A percentile compares a stretch with the other conserved stretches of the same genome.
These are phyloP conservation scores for Cyberlindnera amylophila DNA, from an alignment of 805 yeast species.

Conservation along the genomic window DNA sequence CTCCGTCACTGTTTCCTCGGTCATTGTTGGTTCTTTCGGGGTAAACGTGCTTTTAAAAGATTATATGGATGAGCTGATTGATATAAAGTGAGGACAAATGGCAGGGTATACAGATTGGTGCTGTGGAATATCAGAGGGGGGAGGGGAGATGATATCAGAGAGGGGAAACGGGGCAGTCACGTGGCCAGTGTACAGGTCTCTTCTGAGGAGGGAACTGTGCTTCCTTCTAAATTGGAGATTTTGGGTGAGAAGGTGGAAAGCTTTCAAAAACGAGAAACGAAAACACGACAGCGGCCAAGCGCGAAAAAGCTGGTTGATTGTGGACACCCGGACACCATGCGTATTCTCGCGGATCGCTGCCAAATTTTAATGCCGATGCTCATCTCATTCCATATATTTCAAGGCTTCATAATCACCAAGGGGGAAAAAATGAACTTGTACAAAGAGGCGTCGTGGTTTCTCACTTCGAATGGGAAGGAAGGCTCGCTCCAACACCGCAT, in stretches of 20 bases:
- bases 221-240: too few species aligned
- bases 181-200: too few species aligned
- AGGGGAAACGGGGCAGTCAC: too few species aligned
- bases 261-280: constrained; percentile 3
- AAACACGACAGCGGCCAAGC: constrained; percentile 6
- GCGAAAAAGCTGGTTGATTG: background rate
- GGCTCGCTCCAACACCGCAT: constrained; percentile 56
- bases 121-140: too few species aligned
- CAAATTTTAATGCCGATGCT: background rate
- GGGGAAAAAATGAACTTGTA: constrained; percentile 27
- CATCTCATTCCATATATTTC: background rate
- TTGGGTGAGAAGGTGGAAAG: background rate
- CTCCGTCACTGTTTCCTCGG: background rate
- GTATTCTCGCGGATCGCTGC: background rate
- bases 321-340: constrained; percentile 10
- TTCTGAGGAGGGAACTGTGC: too few species aligned
- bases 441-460: constrained; percentile 34
- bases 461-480: constrained; percentile 33
- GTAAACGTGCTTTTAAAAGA: too few species aligned
- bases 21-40: too few species aligned
- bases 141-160: too few species aligned
- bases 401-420: too few species aligned
- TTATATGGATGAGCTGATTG: too few species aligned
- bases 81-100: too few species aligned
- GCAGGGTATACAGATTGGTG: too few species aligned